A percentile compares a stretch with the other conserved stretches of the same genome.
phyloP scores from a whole-genome alignment of 352 stramenopile species.

The Pythium rhizo-oryzae region DNA sequence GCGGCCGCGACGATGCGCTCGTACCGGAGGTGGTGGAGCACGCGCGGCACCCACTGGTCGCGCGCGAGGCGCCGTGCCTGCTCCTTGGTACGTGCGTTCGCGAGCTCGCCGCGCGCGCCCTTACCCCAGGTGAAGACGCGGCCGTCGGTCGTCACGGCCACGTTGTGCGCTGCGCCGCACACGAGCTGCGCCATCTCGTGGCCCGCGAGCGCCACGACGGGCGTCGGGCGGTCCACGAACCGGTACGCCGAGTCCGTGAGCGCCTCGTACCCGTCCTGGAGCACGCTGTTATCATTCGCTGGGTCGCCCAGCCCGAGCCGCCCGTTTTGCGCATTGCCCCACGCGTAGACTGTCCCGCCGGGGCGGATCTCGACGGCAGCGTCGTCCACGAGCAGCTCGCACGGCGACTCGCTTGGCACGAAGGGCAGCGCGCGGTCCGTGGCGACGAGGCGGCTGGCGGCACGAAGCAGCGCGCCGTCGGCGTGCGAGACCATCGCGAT shows the following conservation, averaged over 20 bases:
- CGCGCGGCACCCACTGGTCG: slow-evolving; percentile 48
- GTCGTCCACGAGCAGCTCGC: slow-evolving; percentile 44
- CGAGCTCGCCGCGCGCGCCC: slow-evolving; percentile 51
- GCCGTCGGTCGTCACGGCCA: slow-evolving; percentile 52
- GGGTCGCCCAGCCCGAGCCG: slow-evolving; percentile 53
- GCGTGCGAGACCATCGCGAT: slow-evolving; percentile 44
- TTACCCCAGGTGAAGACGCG: slow-evolving; percentile 71
- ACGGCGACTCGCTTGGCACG: slow-evolving; percentile 29
- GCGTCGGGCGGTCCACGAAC: slow-evolving; percentile 47
- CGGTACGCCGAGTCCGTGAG: slow-evolving; percentile 69
- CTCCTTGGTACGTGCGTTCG: slow-evolving; percentile 21
- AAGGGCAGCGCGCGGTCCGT: slow-evolving; percentile 34
- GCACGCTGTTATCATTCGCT: slow-evolving; percentile 13
- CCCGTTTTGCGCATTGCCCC: slow-evolving; percentile 65
- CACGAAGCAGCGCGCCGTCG: slow-evolving; percentile 32
- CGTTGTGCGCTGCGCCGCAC: slow-evolving; percentile 52
- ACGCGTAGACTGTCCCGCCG: slow-evolving; percentile 64
- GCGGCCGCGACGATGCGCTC: slow-evolving; percentile 49
- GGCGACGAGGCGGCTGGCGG: slow-evolving; percentile 28
- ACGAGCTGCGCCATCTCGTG: slow-evolving; percentile 51
- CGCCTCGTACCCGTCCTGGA: slow-evolving; percentile 69
- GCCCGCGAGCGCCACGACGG: slow-evolving; percentile 47
- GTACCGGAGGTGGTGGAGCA: slow-evolving; percentile 52
- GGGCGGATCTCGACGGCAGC: slow-evolving; percentile 49
- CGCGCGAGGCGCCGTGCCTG: slow-evolving; percentile 2